Evolutionary conservation across 345 rosid genomes (phyloP).

Genomic region (Euphorbia peplus): DNA sequence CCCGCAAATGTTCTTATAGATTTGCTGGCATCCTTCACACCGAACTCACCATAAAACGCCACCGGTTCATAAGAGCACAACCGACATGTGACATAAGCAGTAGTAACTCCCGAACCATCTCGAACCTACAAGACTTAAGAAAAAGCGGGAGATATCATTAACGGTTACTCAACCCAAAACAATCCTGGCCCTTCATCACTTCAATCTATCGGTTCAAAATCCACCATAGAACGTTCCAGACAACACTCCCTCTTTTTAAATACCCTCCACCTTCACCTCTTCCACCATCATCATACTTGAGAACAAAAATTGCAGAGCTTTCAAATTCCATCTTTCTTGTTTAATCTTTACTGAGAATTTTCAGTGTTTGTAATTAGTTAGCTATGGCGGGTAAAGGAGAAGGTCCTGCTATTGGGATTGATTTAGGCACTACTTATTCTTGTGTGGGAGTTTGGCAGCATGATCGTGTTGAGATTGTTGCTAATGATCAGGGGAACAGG

Average conservation of each 20-base stretch:
- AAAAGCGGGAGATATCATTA: neutral
- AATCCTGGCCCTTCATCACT: neutral
- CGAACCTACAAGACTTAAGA: slow-evolving; percentile 15
- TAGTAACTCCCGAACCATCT: slow-evolving; percentile 15
- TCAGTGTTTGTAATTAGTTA: neutral
- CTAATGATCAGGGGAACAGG: slow-evolving; percentile 41
- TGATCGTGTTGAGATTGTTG: slow-evolving; percentile 41
- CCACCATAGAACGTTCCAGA: slow-evolving; percentile 17
- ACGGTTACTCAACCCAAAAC: neutral
- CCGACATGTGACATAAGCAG: neutral
- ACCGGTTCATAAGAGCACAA: neutral
- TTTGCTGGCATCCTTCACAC: too few relatives aligned
- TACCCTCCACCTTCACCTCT: too few relatives aligned
- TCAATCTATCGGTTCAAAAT: slow-evolving; percentile 15
- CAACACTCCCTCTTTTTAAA: neutral
- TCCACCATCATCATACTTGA: too few relatives aligned
- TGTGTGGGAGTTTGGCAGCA: slow-evolving; percentile 44
- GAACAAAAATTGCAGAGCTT: too few relatives aligned
- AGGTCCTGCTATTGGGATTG: slow-evolving; percentile 37
- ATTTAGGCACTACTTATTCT: slow-evolving; percentile 35
- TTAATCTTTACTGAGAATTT: neutral
- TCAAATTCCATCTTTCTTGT: neutral
- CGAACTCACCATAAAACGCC: too few relatives aligned
- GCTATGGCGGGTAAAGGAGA: slow-evolving; percentile 35
- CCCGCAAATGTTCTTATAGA: neutral